Percentiles rank a stretch among this genome's conserved stretches.
These are phyloP conservation scores for Hippophae tibetana DNA, from an alignment of 306 rosid species.

Conservation along the genomic window DNA sequence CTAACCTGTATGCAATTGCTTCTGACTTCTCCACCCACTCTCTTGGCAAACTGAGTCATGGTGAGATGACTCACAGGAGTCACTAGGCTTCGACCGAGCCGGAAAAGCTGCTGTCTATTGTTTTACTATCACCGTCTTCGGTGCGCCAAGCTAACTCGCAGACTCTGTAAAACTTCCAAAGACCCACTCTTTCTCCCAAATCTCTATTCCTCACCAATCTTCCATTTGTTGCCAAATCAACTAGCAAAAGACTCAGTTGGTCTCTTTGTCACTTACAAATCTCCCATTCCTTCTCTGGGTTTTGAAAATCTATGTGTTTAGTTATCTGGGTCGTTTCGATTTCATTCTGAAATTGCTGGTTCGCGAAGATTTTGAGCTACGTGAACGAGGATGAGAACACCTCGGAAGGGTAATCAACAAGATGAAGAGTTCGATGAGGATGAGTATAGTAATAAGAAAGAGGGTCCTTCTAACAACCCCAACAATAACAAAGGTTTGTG, in stretches of 20 bases:
- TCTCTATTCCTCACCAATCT: background rate
- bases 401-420: constrained; percentile 59
- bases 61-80: constrained; percentile 15
- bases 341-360: background rate
- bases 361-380: constrained; percentile 6
- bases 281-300: background rate
- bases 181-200: background rate
- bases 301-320: constrained; percentile 10
- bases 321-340: constrained; percentile 13
- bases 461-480: constrained; percentile 54
- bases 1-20: constrained; percentile 28
- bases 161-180: background rate
- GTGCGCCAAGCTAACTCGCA: background rate
- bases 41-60: constrained; percentile 9
- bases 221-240: background rate
- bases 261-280: background rate
- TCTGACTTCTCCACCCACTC: constrained; percentile 8
- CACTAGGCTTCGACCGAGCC: constrained; percentile 19
- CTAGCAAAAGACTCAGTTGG: background rate
- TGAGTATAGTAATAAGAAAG: constrained; percentile 53
- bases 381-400: constrained; percentile 53
- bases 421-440: constrained; percentile 92
- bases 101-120: constrained; percentile 7
- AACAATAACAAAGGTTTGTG: constrained; percentile 51
- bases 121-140: too few relatives aligned